A percentile compares a stretch with the other conserved stretches of the same genome.
Conservation (phyloP, 2,329 filamentous ascomycete genomes). For the Colletotrichum melonis region DNA sequence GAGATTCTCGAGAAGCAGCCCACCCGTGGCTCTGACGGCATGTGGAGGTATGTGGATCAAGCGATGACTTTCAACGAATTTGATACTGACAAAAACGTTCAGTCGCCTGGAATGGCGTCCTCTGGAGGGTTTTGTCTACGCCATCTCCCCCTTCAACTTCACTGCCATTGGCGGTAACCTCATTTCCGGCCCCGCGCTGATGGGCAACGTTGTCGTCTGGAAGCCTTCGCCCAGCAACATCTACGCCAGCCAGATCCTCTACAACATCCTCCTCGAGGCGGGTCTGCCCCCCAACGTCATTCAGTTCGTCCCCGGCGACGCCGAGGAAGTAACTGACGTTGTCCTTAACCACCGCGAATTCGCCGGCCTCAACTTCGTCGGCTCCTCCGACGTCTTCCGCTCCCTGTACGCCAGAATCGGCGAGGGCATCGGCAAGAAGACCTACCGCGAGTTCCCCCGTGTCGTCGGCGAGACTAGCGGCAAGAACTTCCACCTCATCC, state of each 20-base stretch:
- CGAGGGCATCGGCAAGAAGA: conserved; percentile 81
- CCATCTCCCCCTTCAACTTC: conserved; percentile 96
- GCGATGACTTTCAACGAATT: neutral
- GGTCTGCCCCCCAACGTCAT: conserved; percentile 90
- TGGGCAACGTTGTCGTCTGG: conserved; percentile 97
- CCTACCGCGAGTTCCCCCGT: conserved; percentile 86
- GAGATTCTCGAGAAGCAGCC: conserved; percentile 91
- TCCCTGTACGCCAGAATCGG: conserved; percentile 89
- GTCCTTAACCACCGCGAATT: conserved; percentile 84
- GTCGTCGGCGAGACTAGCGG: conserved; percentile 92
- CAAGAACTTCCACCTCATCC: conserved; percentile 92
- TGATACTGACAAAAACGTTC: neutral
- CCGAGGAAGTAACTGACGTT: conserved; percentile 82
- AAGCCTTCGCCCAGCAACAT: conserved; percentile 84
- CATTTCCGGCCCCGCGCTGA: conserved; percentile 82
- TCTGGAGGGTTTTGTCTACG: conserved; percentile 95
- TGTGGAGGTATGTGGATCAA: conserved; percentile 70
- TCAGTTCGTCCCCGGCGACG: conserved; percentile 91
- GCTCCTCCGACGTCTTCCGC: conserved; percentile 91
- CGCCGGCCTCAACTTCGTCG: conserved; percentile 93
- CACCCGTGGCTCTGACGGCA: conserved; percentile 80
- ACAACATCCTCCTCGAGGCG: conserved; percentile 91
- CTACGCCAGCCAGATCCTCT: conserved; percentile 88
- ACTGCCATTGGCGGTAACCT: conserved; percentile 94
- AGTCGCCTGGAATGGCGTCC: conserved; percentile 87